A percentile compares a stretch with the other conserved stretches of the same genome.
Conservation (phyloP, 2,329 filamentous ascomycete genomes). For the Neoscytalidium dimidiatum region DNA sequence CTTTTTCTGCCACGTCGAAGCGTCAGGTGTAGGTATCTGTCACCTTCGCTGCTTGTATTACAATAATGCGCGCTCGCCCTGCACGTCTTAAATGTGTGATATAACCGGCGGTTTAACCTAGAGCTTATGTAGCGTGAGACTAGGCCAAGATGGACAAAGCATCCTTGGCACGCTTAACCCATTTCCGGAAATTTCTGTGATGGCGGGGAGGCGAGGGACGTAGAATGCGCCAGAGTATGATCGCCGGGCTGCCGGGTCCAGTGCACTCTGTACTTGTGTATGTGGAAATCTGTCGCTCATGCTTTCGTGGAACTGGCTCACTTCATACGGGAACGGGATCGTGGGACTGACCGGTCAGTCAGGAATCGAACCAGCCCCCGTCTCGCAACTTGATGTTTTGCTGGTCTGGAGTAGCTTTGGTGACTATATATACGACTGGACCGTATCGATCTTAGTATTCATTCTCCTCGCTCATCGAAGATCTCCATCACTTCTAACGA, state of each 20-base stretch:
- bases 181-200: slow-evolving; percentile 1
- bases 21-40: not conserved
- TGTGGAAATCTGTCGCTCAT: not conserved
- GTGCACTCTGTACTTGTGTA: not conserved
- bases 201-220: slow-evolving; percentile 14
- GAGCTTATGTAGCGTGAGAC: no score
- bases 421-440: no score
- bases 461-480: no score
- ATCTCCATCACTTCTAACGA: no score
- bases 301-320: not conserved
- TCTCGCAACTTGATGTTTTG: not conserved
- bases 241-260: not conserved
- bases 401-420: no score
- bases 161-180: not conserved
- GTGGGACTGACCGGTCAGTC: not conserved
- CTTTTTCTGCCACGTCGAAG: not conserved
- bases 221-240: not conserved
- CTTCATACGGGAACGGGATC: not conserved
- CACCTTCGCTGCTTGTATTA: not conserved
- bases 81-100: no score
- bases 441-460: no score
- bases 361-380: slow-evolving; percentile 13
- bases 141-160: not conserved
- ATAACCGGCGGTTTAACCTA: no score
- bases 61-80: no score